Conservation (phyloP, 1,284 basidiomycete genomes). For the Pseudozyma pruni region DNA sequence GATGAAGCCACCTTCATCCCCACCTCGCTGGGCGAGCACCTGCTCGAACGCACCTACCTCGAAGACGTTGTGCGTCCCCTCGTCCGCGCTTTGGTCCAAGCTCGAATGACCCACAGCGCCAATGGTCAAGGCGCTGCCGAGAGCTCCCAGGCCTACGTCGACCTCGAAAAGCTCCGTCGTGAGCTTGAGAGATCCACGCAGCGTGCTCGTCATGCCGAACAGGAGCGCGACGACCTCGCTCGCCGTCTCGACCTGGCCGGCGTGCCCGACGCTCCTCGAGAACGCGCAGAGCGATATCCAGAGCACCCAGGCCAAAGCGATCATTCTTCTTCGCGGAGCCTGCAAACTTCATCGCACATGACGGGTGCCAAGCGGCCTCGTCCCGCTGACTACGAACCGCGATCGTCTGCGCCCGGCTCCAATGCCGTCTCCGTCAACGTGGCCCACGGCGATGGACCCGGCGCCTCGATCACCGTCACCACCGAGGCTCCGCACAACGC, state of each 20-base stretch:
- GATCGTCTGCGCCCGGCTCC: slow-evolving; percentile 5
- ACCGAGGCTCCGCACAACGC: slow-evolving; percentile 12
- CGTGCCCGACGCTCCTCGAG: slow-evolving; percentile 14
- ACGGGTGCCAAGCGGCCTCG: slow-evolving; percentile 20
- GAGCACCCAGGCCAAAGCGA: slow-evolving; percentile 10
- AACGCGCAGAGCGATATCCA: slow-evolving; percentile 18
- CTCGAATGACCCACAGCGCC: slow-evolving; percentile 31
- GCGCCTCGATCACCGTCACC: slow-evolving; percentile 22
- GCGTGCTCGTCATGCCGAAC: slow-evolving; percentile 42
- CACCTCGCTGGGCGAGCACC: slow-evolving; percentile 41
- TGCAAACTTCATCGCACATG: not conserved
- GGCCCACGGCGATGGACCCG: slow-evolving; percentile 33
- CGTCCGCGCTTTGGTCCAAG: slow-evolving; percentile 45
- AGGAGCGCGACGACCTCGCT: slow-evolving; percentile 44
- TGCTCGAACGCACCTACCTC: slow-evolving; percentile 48
- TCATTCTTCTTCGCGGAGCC: slow-evolving; percentile 1
- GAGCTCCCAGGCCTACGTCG: slow-evolving; percentile 32
- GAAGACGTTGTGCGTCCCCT: slow-evolving; percentile 49
- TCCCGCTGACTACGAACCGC: slow-evolving; percentile 20
- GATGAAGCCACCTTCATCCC: slow-evolving; percentile 41
- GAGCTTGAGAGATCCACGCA: slow-evolving; percentile 40
- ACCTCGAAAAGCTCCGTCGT: slow-evolving; percentile 44
- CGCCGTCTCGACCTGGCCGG: slow-evolving; percentile 43
- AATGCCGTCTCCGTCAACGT: slow-evolving; percentile 23
- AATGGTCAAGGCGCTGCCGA: slow-evolving; percentile 10